Evolutionary conservation across 1,139 yeast species (phyloP).

Genomic region (Candida albicans): DNA sequence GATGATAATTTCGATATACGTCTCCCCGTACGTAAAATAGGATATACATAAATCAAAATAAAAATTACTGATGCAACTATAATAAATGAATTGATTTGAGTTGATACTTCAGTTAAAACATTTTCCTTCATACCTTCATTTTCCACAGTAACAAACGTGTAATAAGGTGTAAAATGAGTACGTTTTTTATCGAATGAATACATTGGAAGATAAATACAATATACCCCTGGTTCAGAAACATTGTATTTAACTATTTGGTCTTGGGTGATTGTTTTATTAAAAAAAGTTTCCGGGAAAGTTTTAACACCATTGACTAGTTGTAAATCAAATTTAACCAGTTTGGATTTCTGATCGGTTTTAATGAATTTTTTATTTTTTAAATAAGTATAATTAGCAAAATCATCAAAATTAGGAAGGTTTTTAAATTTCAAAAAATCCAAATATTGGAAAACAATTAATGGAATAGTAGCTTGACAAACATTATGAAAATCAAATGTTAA

Average conservation of each 20-base stretch:
- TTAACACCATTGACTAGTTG: slow-evolving; percentile 4
- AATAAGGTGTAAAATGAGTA: slow-evolving; percentile 11
- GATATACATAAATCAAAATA: slow-evolving; percentile 9
- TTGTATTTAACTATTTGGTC: slow-evolving; percentile 8
- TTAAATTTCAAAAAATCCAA: slow-evolving; percentile 11
- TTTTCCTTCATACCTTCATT: slow-evolving; percentile 12
- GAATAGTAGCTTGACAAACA: slow-evolving; percentile 9
- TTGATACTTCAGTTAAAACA: slow-evolving; percentile 10
- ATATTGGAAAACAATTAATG: slow-evolving; percentile 14
- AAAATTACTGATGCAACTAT: slow-evolving; percentile 9
- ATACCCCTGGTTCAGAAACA: slow-evolving; percentile 12
- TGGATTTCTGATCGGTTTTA: neutral
- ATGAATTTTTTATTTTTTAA: slow-evolving; percentile 6
- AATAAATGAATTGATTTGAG: slow-evolving; percentile 9
- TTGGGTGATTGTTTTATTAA: slow-evolving; percentile 7
- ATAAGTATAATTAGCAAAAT: slow-evolving; percentile 16
- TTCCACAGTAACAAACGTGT: slow-evolving; percentile 9
- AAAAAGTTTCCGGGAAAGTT: slow-evolving; percentile 10
- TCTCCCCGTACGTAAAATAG: slow-evolving; percentile 4
- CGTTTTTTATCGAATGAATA: slow-evolving; percentile 9
- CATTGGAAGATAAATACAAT: slow-evolving; percentile 16
- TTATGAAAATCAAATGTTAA: slow-evolving; percentile 10
- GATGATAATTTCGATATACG: slow-evolving; percentile 6
- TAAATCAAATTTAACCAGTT: slow-evolving; percentile 4
- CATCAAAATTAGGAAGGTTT: slow-evolving; percentile 16